These are phyloP conservation scores for Aspergillus costaricaensis DNA, from an alignment of 2,329 filamentous ascomycete genomes.

Conservation along the genomic window DNA sequence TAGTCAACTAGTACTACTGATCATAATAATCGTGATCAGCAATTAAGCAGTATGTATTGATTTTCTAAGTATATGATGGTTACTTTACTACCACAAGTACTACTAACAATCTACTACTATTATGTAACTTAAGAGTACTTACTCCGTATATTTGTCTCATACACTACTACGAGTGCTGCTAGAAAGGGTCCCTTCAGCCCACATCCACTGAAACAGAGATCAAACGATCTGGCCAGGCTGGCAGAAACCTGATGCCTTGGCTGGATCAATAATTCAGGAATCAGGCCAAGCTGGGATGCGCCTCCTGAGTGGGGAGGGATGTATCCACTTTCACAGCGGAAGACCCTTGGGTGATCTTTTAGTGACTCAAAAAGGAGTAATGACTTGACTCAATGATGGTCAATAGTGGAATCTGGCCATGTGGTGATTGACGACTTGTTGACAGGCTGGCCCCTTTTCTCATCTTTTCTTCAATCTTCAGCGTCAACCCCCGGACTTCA, in stretches of 20 bases:
- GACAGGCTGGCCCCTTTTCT: too few species aligned
- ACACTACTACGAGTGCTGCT: too few species aligned
- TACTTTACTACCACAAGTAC: too few species aligned
- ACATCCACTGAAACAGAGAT: constrained; percentile 1
- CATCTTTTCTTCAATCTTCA: too few species aligned
- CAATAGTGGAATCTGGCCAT: not conserved
- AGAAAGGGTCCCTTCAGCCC: not conserved
- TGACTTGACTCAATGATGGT: not conserved
- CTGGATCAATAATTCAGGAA: not conserved
- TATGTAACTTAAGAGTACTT: too few species aligned
- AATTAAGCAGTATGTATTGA: too few species aligned
- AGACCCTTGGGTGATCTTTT: not conserved
- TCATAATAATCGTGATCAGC: too few species aligned
- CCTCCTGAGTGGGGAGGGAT: constrained; percentile 6
- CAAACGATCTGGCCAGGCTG: constrained; percentile 3
- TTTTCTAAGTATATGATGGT: too few species aligned
- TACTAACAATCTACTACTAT: too few species aligned
- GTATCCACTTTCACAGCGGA: not conserved
- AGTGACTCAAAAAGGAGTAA: not conserved
- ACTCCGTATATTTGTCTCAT: too few species aligned
- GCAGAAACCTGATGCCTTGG: not conserved
- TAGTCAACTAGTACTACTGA: too few species aligned
- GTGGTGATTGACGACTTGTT: not conserved
- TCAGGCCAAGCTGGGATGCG: not conserved
- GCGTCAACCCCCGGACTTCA: too few species aligned